A percentile compares a stretch with the other conserved stretches of the same genome.
Conservation (phyloP, 805 yeast genomes). For the Saccharomycopsis fodiens region DNA sequence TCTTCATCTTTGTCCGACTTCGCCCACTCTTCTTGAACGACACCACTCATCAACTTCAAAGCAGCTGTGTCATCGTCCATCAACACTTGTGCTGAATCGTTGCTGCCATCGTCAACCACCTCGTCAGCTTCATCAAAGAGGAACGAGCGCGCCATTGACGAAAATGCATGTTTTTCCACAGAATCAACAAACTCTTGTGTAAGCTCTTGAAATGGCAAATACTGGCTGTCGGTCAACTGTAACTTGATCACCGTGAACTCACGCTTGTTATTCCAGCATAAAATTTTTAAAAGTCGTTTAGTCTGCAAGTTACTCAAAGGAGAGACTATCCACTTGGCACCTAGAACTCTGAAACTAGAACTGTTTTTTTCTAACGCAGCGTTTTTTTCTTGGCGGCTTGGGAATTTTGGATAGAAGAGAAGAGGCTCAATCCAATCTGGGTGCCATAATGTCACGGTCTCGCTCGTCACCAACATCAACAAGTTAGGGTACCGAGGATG, state of each 20-base stretch:
- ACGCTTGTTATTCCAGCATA: not conserved
- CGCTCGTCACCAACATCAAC: conserved; percentile 8
- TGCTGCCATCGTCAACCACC: not conserved
- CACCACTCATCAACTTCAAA: conserved; percentile 9
- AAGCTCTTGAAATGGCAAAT: not conserved
- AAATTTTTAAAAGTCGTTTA: not conserved
- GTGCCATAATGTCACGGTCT: conserved; percentile 11
- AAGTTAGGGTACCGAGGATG: conserved; percentile 9
- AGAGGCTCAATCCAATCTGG: not conserved
- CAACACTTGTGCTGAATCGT: not conserved
- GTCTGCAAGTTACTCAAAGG: not conserved
- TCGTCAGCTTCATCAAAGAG: not conserved
- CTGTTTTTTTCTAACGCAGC: not conserved
- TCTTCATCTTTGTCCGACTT: not conserved
- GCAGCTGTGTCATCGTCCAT: conserved; percentile 19
- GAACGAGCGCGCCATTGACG: not conserved
- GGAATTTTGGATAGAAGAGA: not conserved
- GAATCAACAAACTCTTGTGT: conserved; percentile 1
- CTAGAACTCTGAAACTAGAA: not conserved
- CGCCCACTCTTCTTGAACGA: conserved; percentile 15
- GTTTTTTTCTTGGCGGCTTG: not conserved
- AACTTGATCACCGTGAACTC: conserved; percentile 4
- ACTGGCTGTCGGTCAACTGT: not conserved
- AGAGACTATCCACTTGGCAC: conserved; percentile 1
- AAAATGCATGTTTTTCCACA: not conserved